phyloP scores from a whole-genome alignment of 208 protist genomes.

The Leishmania turanica region DNA sequence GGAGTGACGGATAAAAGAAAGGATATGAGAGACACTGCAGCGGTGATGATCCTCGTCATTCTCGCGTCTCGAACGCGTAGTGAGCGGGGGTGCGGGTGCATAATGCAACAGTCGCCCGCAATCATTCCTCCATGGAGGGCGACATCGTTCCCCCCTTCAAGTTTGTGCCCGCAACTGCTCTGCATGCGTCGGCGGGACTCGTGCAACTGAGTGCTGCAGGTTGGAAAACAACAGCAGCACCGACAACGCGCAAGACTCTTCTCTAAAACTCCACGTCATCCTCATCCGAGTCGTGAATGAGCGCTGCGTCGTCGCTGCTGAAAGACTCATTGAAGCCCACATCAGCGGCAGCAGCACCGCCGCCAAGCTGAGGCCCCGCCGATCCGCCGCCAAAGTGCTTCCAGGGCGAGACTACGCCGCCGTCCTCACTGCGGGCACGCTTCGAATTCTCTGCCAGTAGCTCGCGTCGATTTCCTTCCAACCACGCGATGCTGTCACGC shows the following conservation, averaged over 20 bases:
- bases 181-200: background rate
- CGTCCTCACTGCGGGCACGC: slow-evolving; percentile 9
- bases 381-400: slow-evolving; percentile 7
- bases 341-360: slow-evolving; percentile 1
- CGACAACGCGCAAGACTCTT: background rate
- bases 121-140: background rate
- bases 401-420: slow-evolving; percentile 19
- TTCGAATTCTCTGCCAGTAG: slow-evolving; percentile 37
- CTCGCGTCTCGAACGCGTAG: background rate
- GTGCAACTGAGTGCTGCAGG: background rate
- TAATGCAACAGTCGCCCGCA: background rate
- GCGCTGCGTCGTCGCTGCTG: slow-evolving; percentile 37
- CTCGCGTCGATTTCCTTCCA: slow-evolving; percentile 44
- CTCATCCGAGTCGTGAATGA: slow-evolving; percentile 33
- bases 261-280: slow-evolving; percentile 35
- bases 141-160: background rate
- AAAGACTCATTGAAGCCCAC: slow-evolving; percentile 19
- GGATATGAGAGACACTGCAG: background rate
- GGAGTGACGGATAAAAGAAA: background rate
- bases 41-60: background rate
- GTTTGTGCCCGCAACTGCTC: background rate
- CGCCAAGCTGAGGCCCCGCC: slow-evolving; percentile 13
- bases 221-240: background rate
- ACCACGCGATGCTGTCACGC: slow-evolving; percentile 60
- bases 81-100: background rate